Base-by-base conservation (phyloP, 345 rosid genomes). In the Eutrema yunnanense region DNA sequence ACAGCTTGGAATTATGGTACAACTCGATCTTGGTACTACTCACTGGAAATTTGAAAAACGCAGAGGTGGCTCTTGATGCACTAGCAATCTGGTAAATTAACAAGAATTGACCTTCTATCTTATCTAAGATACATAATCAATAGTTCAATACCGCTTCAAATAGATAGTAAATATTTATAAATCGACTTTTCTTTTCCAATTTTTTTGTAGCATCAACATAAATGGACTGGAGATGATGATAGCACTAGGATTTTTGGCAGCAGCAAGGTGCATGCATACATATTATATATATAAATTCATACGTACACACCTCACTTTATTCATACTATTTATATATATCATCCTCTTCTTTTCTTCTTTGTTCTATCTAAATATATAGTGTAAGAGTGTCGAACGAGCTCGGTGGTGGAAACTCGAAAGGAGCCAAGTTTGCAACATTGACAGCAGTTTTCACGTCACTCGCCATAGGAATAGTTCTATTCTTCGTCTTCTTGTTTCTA, bases 1-100 rank as follows among this genome's bases (percentile, higher is more conserved):
- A 33, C 89, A 87, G 92, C 67, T 86, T 92, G 47, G 94, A 92
- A 82, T 80, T 88, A 62, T 89, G 97, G 96, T 89, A 92, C 92
- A 92, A 82, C 80, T 81, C 96, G 16, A 72, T 88, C 64, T 77
- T 92, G 75, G 72, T 92, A 56, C 84, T 89, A 42, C 67, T 89
- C 43, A 86, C 96, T 0, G 96, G 97, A 65, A 82, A 82, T 70
- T 26, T 92, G 82, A 61, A 78, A 69, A 83, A 88, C 69, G 94
- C 96, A 9, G 84, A 86, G 73, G 83, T 88, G 75, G 72, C 94
- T 67, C 85, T 92, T 41, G 86, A 89, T 82, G 97, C 97, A 19
- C 83, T 92, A 8, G 78, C 96, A 55, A 88, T 92, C 42, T 92
- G 97, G 97, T 92, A 85, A 64, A 7, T n/a, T 33, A 61, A 53